Evolutionary conservation across 352 stramenopile genomes (phyloP).

Genomic region (Phytophthora palmivora): DNA sequence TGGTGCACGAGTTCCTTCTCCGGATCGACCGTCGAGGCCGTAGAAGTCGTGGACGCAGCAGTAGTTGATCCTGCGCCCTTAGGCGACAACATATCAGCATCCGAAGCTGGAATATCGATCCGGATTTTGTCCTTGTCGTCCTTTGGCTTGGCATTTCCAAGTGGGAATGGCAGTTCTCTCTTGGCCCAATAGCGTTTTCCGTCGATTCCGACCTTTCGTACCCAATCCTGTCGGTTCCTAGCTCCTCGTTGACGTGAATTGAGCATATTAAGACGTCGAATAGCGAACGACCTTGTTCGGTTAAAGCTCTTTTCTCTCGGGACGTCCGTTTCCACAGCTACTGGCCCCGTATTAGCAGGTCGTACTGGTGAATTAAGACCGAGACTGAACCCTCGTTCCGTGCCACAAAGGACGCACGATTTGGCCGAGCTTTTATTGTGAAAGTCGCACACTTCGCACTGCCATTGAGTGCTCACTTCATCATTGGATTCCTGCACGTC

Average conservation of each 20-base stretch:
- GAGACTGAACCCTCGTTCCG: slow-evolving; percentile 82
- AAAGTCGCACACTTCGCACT: slow-evolving; percentile 90
- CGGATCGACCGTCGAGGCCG: slow-evolving; percentile 19
- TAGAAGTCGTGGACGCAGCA: slow-evolving; percentile 24
- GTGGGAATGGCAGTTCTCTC: slow-evolving; percentile 62
- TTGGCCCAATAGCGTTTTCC: slow-evolving; percentile 88
- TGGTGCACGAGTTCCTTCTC: slow-evolving; percentile 82
- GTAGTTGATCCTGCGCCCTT: slow-evolving; percentile 24
- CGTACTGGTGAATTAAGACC: slow-evolving; percentile 59
- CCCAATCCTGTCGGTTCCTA: slow-evolving; percentile 84
- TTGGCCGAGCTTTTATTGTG: slow-evolving; percentile 87
- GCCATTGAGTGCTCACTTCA: slow-evolving; percentile 85
- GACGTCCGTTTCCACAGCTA: slow-evolving; percentile 53
- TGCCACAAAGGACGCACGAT: slow-evolving; percentile 82
- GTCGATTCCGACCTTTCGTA: slow-evolving; percentile 82
- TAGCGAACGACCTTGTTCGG: slow-evolving; percentile 85
- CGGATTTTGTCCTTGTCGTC: slow-evolving; percentile 25
- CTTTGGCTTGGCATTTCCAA: slow-evolving; percentile 46
- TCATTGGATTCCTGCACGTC: slow-evolving; percentile 87
- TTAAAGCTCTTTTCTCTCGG: slow-evolving; percentile 77
- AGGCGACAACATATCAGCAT: slow-evolving; percentile 55
- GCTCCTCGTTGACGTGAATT: slow-evolving; percentile 82
- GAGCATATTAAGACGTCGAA: slow-evolving; percentile 89
- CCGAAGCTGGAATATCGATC: slow-evolving; percentile 52
- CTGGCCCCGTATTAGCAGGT: slow-evolving; percentile 33